Evolutionary conservation across 441 rosid genomes (phyloP).

Genomic region (Flueggea neowawraea): DNA sequence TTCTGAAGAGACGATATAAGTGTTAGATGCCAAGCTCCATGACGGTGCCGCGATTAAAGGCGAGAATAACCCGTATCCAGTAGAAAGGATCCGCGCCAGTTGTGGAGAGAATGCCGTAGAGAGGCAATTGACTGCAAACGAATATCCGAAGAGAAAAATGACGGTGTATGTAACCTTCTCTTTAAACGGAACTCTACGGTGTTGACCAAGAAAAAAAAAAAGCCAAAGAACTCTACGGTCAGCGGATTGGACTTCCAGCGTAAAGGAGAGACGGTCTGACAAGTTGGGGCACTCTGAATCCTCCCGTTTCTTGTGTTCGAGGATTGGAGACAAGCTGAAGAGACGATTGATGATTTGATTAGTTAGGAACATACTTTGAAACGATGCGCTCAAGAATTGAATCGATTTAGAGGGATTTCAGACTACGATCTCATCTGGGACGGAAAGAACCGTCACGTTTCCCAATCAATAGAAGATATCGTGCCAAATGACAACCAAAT

Average conservation of each 20-base stretch:
- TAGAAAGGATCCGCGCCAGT: constrained; percentile 91
- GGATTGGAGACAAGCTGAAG: too few species aligned
- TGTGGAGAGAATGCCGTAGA: constrained; percentile 82
- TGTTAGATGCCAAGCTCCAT: constrained; percentile 85
- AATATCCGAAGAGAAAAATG: constrained; percentile 76
- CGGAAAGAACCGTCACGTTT: too few species aligned
- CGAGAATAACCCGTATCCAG: constrained; percentile 91
- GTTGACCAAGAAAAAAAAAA: too few species aligned
- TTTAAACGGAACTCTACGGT: constrained; percentile 63
- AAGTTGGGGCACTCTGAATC: constrained; percentile 78
- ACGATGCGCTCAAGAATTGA: too few species aligned
- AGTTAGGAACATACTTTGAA: too few species aligned
- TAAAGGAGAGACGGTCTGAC: constrained; percentile 68
- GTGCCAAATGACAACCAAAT: too few species aligned
- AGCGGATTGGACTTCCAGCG: constrained; percentile 65
- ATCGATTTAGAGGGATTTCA: too few species aligned
- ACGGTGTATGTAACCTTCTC: constrained; percentile 91
- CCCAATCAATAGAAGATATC: too few species aligned
- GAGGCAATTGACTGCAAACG: constrained; percentile 89
- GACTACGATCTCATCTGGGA: too few species aligned
- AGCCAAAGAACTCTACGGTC: constrained; percentile 61
- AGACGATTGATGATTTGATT: too few species aligned
- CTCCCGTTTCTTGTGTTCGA: constrained; percentile 23
- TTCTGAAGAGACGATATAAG: constrained; percentile 86
- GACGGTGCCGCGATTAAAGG: constrained; percentile 85